phyloP scores from a whole-genome alignment of 495 filamentous ascomycete species.

The Arthonia radiata region DNA sequence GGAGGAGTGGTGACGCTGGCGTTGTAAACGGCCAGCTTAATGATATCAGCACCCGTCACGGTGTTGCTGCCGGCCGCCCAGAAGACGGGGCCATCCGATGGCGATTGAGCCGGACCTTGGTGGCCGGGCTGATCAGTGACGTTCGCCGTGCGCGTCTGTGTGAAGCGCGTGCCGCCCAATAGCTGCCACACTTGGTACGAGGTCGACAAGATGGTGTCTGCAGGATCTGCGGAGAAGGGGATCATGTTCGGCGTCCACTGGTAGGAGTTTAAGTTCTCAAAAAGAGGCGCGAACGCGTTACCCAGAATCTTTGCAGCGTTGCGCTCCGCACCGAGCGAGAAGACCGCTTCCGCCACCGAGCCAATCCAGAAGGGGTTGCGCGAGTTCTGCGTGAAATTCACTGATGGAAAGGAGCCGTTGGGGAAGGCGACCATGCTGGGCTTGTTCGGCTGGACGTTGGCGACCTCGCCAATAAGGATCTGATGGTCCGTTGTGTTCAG shows the following conservation, averaged over 20 bases:
- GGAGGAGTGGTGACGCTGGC: background rate
- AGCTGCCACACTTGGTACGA: no score
- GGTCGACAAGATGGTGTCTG: constrained; percentile 16
- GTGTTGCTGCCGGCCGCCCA: background rate
- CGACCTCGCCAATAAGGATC: constrained; percentile 10
- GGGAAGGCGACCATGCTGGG: constrained; percentile 7
- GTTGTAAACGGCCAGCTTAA: background rate
- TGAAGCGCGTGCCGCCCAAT: background rate
- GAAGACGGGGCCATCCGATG: background rate
- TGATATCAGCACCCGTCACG: background rate
- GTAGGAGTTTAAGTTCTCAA: constrained; percentile 23
- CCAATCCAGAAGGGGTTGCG: constrained; percentile 7
- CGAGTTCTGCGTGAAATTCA: constrained; percentile 3
- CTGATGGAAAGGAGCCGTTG: no score
- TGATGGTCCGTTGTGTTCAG: constrained; percentile 8
- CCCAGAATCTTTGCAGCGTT: constrained; percentile 5
- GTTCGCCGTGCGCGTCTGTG: background rate
- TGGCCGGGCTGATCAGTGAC: no score
- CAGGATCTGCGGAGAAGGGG: constrained; percentile 19
- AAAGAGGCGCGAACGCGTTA: constrained; percentile 18
- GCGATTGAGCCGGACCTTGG: no score
- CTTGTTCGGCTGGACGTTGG: constrained; percentile 6
- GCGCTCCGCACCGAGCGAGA: constrained; percentile 10
- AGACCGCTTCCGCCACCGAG: constrained; percentile 11
- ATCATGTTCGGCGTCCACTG: constrained; percentile 23